These are phyloP conservation scores for Waltergamsia citrina DNA, from an alignment of 2,329 filamentous ascomycete genomes.

Conservation along the genomic window DNA sequence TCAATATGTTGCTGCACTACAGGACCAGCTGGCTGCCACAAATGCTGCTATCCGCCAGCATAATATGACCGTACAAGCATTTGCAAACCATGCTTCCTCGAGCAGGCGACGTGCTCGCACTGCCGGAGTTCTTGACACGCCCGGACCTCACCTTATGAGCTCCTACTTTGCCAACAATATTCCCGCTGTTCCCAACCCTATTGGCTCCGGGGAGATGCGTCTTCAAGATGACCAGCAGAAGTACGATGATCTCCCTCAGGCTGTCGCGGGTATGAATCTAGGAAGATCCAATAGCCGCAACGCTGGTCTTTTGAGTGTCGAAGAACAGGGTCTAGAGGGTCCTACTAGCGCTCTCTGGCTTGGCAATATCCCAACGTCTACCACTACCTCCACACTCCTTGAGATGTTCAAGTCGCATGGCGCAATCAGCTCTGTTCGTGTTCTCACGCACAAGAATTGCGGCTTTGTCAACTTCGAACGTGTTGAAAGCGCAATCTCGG, in stretches of 20 bases:
- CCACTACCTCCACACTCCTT: constrained; percentile 86
- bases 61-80: constrained; percentile 87
- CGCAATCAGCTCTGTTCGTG: constrained; percentile 80
- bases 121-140: constrained; percentile 81
- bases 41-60: constrained; percentile 74
- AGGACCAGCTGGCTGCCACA: constrained; percentile 54
- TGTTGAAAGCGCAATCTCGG: constrained; percentile 81
- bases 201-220: constrained; percentile 66
- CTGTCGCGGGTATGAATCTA: constrained; percentile 73
- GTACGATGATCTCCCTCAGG: constrained; percentile 71
- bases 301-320: constrained; percentile 58
- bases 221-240: constrained; percentile 66
- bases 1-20: constrained; percentile 49
- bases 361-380: constrained; percentile 93
- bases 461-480: constrained; percentile 97
- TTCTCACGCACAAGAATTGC: constrained; percentile 97
- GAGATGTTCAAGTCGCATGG: constrained; percentile 95
- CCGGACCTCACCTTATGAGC: constrained; percentile 54
- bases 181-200: constrained; percentile 60
- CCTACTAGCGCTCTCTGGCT: constrained; percentile 94
- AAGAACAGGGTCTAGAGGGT: constrained; percentile 75
- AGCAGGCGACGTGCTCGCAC: constrained; percentile 84
- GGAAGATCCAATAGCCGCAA: constrained; percentile 56
- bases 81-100: constrained; percentile 70
- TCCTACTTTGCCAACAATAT: constrained; percentile 63